Base-by-base conservation (phyloP, 768 basidiomycete genomes). In the Rhodotorula taiwanensis region DNA sequence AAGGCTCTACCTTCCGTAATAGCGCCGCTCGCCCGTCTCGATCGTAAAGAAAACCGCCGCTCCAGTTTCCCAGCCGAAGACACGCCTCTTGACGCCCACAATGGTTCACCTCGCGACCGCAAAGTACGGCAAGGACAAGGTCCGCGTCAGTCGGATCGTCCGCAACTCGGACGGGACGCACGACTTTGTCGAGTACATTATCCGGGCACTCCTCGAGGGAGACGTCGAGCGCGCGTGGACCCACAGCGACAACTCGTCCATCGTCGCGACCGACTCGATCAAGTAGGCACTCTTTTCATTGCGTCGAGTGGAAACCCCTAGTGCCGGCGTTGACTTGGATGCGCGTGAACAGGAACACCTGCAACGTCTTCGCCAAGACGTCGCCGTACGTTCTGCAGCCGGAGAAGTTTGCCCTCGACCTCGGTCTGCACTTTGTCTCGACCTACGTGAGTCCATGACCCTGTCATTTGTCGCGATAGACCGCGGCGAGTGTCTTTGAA, bases 221-320 rank as follows among this genome's bases (percentile, higher is more conserved):
- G 66, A 65, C 6, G 58, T 72, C 39, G 62, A 56, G 25, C 52
- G 49, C 4, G 72, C 71, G 6, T 97, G 87, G 76, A 94, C 89
- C 6, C 70, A 89, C 68, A 89, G 88, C 1, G 89, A 97, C 73
- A 98, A 98, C 76, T 81, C 81, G 5, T 83, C 86, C 15, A 81
- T 95, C 15, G 89, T 98, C 4, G 86, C 93, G 4, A 98, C 92
- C 2, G 93, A 98, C 77, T 88, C 89, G 2, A 85, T 79, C 65
- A 79, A 79, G 73, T 65, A n/a, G n/a, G 27, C 41, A 54, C 6
- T 7, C 28, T 13, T 1, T 3, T 3, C 30, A 2, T 21, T 23
- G 5, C 1, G 84, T n/a, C n/a, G n/a, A n/a, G n/a, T n/a, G n/a
- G n/a, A n/a, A n/a, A n/a, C n/a, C n/a, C n/a, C n/a, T n/a, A n/a